These are phyloP conservation scores for Diplodia mutila DNA, from an alignment of 2,329 filamentous ascomycete genomes.

Conservation along the genomic window DNA sequence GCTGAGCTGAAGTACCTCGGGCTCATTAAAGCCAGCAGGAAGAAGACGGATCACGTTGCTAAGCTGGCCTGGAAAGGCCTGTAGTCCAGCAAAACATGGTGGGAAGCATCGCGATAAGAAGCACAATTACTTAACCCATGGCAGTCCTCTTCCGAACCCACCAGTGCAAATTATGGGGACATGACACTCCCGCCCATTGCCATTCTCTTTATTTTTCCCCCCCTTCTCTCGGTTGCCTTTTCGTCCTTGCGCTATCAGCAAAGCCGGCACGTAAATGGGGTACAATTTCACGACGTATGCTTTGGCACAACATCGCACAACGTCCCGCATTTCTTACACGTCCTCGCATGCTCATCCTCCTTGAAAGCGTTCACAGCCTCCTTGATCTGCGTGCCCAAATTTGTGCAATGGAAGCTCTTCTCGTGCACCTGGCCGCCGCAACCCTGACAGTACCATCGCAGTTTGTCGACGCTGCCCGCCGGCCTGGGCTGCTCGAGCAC, in stretches of 20 bases:
- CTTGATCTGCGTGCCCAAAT: slow-evolving; percentile 94
- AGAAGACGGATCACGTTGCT: slow-evolving; percentile 88
- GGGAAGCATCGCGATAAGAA: not conserved
- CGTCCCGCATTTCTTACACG: slow-evolving; percentile 74
- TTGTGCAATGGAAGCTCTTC: slow-evolving; percentile 82
- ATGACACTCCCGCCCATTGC: not conserved
- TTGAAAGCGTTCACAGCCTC: slow-evolving; percentile 83
- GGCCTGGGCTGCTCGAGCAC: slow-evolving; percentile 87
- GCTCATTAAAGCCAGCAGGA: slow-evolving; percentile 85
- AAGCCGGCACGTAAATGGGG: not conserved
- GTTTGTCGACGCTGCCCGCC: slow-evolving; percentile 68
- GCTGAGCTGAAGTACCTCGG: slow-evolving; percentile 86
- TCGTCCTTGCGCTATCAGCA: not conserved
- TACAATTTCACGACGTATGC: not conserved
- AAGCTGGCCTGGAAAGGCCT: slow-evolving; percentile 83
- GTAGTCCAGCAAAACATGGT: slow-evolving; percentile 38
- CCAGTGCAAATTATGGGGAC: not conserved
- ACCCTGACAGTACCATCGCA: slow-evolving; percentile 86
- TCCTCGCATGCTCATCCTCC: slow-evolving; percentile 69
- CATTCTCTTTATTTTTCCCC: not conserved
- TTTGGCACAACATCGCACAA: slow-evolving; percentile 72
- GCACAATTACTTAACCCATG: not conserved
- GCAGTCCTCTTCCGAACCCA: not conserved
- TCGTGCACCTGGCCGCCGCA: slow-evolving; percentile 81
- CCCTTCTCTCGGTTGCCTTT: not conserved